Percentiles rank a stretch among this genome's conserved stretches.
Evolutionary conservation across 768 basidiomycete genomes (phyloP).

Genomic region (Myochromella boudieri): DNA sequence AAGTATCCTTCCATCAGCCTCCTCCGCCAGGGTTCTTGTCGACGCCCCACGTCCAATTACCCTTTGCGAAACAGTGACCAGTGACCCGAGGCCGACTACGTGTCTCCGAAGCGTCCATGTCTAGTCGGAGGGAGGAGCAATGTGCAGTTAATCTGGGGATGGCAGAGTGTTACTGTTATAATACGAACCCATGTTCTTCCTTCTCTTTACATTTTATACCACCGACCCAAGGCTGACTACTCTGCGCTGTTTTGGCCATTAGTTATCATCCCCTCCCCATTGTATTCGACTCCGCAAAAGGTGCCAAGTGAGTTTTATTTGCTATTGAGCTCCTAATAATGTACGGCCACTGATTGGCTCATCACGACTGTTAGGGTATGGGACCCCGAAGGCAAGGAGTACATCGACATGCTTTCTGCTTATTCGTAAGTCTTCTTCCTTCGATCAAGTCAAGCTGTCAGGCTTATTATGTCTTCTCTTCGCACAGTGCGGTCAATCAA

Average conservation of each 20-base stretch:
- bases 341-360: conserved; percentile 15
- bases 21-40: conserved; percentile 24
- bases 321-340: conserved; percentile 24
- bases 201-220: conserved; percentile 22
- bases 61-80: conserved; percentile 22
- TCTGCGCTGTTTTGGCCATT: conserved; percentile 45
- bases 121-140: conserved; percentile 7
- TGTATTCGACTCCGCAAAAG: conserved; percentile 88
- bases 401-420: conserved; percentile 97
- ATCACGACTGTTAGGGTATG: conserved; percentile 56
- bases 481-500: conserved; percentile 81
- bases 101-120: conserved; percentile 12
- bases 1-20: conserved; percentile 33
- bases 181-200: too few relatives aligned
- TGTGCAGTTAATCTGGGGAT: too few relatives aligned
- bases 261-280: conserved; percentile 97
- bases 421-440: conserved; percentile 71
- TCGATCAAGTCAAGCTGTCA: not conserved
- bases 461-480: conserved; percentile 5
- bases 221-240: conserved; percentile 28
- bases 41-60: conserved; percentile 25
- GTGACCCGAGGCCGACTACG: conserved; percentile 21
- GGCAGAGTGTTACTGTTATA: too few relatives aligned
- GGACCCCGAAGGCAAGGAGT: conserved; percentile 94
- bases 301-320: conserved; percentile 76